phyloP scores from a whole-genome alignment of 2,329 filamentous ascomycete genomes.

The Verticillium albo-atrum region DNA sequence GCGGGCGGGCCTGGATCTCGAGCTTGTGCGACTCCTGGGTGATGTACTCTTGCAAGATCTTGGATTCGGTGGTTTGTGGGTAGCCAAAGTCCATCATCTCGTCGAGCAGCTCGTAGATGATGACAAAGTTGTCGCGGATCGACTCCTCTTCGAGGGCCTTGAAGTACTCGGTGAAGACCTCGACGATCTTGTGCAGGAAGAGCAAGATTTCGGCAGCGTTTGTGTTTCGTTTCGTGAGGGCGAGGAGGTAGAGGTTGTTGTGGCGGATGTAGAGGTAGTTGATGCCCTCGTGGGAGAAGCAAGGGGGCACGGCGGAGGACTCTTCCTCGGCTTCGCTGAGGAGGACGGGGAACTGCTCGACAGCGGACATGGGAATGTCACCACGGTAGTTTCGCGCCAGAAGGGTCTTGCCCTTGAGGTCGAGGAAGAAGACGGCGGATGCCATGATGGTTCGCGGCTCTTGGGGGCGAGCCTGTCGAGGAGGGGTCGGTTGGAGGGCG shows the following conservation, averaged over 20 bases:
- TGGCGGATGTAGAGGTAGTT: slow-evolving; percentile 99
- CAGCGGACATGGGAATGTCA: slow-evolving; percentile 98
- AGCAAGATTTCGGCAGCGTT: slow-evolving; percentile 98
- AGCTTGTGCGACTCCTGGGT: slow-evolving; percentile 99
- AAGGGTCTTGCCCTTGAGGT: slow-evolving; percentile 99
- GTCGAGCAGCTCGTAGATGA: slow-evolving; percentile 97
- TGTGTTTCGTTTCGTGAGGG: slow-evolving; percentile 96
- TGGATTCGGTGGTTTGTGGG: slow-evolving; percentile 95
- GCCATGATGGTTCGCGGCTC: slow-evolving; percentile 62
- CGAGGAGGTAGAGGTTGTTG: slow-evolving; percentile 97
- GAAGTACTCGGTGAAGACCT: slow-evolving; percentile 99
- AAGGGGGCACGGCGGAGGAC: slow-evolving; percentile 92
- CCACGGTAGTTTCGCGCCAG: slow-evolving; percentile 97
- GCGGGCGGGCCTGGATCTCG: slow-evolving; percentile 90
- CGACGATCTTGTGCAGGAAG: slow-evolving; percentile 96
- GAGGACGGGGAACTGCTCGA: slow-evolving; percentile 95
- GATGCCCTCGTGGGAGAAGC: slow-evolving; percentile 97
- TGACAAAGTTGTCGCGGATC: slow-evolving; percentile 98
- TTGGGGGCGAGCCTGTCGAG: slow-evolving; percentile 12
- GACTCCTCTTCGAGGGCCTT: slow-evolving; percentile 98
- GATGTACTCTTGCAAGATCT: slow-evolving; percentile 99
- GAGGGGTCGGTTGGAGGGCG: slow-evolving; percentile 16
- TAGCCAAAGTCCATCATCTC: slow-evolving; percentile 99
- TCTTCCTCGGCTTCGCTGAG: slow-evolving; percentile 99
- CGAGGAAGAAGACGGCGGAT: slow-evolving; percentile 96